Evolutionary conservation across 805 yeast genomes (phyloP).

Genomic region (Danielozyma ontarioensis): DNA sequence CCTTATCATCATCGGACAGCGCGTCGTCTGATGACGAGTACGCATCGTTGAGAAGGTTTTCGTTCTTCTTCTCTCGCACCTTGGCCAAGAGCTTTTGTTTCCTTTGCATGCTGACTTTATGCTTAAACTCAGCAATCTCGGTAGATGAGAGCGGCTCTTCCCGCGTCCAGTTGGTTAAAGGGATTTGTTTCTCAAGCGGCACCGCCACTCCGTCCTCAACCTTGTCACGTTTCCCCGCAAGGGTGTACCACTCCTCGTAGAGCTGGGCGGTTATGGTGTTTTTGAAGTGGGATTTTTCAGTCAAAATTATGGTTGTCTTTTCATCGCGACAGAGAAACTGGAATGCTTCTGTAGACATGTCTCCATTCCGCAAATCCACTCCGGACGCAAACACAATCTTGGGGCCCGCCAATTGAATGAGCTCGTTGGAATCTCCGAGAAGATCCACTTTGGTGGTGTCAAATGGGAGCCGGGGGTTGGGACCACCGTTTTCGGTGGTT

Average conservation of each 20-base stretch:
- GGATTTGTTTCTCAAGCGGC: conserved; percentile 41
- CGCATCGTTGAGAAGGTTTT: conserved; percentile 35
- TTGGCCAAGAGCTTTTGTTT: conserved; percentile 36
- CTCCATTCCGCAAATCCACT: conserved; percentile 58
- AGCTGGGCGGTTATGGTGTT: conserved; percentile 47
- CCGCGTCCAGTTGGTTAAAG: conserved; percentile 34
- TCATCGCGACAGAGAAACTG: conserved; percentile 57
- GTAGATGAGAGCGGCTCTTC: conserved; percentile 48
- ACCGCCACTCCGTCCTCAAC: conserved; percentile 61
- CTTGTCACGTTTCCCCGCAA: conserved; percentile 27
- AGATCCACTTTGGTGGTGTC: conserved; percentile 60
- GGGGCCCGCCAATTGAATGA: conserved; percentile 56
- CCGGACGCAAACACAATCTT: conserved; percentile 80
- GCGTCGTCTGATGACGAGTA: conserved; percentile 20
- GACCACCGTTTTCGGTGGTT: conserved; percentile 7
- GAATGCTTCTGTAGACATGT: conserved; percentile 48
- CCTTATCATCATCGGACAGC: conserved; percentile 30
- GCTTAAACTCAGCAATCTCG: conserved; percentile 47
- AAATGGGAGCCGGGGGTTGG: conserved; percentile 63
- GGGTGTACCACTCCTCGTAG: conserved; percentile 48
- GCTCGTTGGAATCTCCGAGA: conserved; percentile 50
- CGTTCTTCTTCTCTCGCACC: conserved; percentile 36
- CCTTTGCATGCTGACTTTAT: conserved; percentile 42
- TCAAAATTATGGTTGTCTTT: conserved; percentile 65
- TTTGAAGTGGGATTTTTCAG: conserved; percentile 44